These are phyloP conservation scores for Syzygium syzygioides DNA, from an alignment of 441 rosid species.

Conservation along the genomic window DNA sequence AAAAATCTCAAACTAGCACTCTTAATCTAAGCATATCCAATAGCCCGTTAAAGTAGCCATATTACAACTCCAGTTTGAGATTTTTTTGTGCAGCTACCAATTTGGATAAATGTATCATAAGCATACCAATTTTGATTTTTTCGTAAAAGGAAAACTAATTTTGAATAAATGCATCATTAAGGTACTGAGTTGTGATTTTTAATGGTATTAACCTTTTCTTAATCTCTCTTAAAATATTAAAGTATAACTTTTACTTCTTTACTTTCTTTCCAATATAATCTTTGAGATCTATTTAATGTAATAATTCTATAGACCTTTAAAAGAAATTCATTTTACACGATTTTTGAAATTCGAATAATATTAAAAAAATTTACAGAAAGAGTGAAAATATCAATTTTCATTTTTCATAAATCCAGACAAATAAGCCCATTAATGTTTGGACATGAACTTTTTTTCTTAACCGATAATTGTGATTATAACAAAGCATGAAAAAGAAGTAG, in stretches of 20 bases:
- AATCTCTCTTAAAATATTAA: background rate
- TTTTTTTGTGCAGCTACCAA: rapidly evolving
- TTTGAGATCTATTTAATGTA: background rate
- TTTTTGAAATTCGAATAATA: background rate
- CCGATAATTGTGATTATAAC: background rate
- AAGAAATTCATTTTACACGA: background rate
- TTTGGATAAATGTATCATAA: background rate
- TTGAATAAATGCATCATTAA: background rate
- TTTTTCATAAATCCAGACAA: background rate
- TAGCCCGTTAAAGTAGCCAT: rapidly evolving
- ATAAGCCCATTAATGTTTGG: background rate
- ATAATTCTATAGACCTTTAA: background rate
- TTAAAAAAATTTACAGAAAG: background rate
- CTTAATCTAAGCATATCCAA: background rate
- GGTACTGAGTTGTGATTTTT: background rate
- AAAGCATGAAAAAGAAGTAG: background rate
- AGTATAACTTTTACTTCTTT: background rate
- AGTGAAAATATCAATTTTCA: background rate
- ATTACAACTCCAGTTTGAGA: rapidly evolving
- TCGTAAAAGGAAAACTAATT: background rate
- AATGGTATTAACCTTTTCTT: background rate
- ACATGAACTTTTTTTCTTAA: background rate
- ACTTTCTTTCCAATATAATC: background rate
- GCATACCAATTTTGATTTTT: background rate
- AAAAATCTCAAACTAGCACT: background rate